Conservation (phyloP, 805 yeast species). For the Wickerhamomyces rabaulensis region DNA sequence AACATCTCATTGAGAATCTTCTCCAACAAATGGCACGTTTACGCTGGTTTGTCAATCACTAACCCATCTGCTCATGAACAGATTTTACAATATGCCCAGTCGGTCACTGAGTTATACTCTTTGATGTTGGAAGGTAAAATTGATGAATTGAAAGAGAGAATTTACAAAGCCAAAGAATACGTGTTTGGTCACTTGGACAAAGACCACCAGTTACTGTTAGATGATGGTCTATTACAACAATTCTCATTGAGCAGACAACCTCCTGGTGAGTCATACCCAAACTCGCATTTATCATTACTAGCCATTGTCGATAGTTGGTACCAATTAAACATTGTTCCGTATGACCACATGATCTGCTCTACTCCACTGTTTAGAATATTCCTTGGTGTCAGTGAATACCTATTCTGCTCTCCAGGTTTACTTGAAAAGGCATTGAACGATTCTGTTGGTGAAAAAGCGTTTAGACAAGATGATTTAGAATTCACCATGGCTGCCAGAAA, state of each 20-base stretch:
- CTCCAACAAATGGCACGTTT: constrained; percentile 96
- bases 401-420: constrained; percentile 78
- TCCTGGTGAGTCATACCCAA: constrained; percentile 58
- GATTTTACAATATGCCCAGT: constrained; percentile 80
- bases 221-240: constrained; percentile 71
- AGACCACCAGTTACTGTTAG: constrained; percentile 59
- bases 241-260: constrained; percentile 76
- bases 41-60: constrained; percentile 94
- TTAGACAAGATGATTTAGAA: constrained; percentile 86
- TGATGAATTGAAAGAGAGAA: constrained; percentile 52
- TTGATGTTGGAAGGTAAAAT: constrained; percentile 70
- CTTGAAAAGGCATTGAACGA: constrained; percentile 77
- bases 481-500: constrained; percentile 83
- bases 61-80: constrained; percentile 93
- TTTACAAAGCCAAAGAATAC: constrained; percentile 60
- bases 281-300: constrained; percentile 82
- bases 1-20: constrained; percentile 87
- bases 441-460: constrained; percentile 58
- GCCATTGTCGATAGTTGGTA: constrained; percentile 96
- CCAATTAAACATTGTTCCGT: constrained; percentile 79
- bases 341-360: constrained; percentile 94
- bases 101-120: constrained; percentile 77
- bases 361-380: constrained; percentile 91
- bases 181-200: constrained; percentile 67
- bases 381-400: constrained; percentile 88